phyloP scores from a whole-genome alignment of 208 protist genomes.

The Borovskyia barvae region DNA sequence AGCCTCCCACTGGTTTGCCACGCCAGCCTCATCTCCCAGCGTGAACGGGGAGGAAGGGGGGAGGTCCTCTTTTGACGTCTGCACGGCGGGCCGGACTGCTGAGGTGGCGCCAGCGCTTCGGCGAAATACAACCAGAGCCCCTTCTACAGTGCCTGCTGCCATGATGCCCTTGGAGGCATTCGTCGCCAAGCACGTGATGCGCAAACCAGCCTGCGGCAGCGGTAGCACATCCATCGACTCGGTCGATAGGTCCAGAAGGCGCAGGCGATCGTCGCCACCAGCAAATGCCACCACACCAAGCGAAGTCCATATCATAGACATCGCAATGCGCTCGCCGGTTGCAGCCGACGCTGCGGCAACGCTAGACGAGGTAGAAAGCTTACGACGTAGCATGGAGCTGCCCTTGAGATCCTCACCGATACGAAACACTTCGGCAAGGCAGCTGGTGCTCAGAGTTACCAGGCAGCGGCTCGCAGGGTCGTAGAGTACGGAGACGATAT shows the following conservation, averaged over 20 bases:
- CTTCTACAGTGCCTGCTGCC: slow-evolving; percentile 67
- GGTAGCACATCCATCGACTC: slow-evolving; percentile 74
- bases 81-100: background rate
- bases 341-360: slow-evolving; percentile 24
- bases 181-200: slow-evolving; percentile 60
- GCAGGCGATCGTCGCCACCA: slow-evolving; percentile 77
- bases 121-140: slow-evolving; percentile 62
- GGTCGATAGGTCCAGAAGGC: slow-evolving; percentile 75
- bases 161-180: slow-evolving; percentile 36
- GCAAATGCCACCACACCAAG: slow-evolving; percentile 70
- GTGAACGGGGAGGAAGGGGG: background rate
- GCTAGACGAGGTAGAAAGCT: slow-evolving; percentile 49
- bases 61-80: background rate
- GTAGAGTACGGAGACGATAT: slow-evolving; percentile 61
- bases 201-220: slow-evolving; percentile 42
- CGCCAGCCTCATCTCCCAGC: slow-evolving; percentile 17
- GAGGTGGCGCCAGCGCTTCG: background rate
- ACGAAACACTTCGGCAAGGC: slow-evolving; percentile 66
- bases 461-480: slow-evolving; percentile 55
- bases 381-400: slow-evolving; percentile 54
- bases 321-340: slow-evolving; percentile 15
- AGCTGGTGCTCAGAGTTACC: slow-evolving; percentile 56
- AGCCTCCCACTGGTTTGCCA: slow-evolving; percentile 63
- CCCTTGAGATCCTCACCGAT: slow-evolving; percentile 49
- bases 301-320: slow-evolving; percentile 77